Conservation (phyloP, 331 rosid species). For the Malus hybrid region DNA sequence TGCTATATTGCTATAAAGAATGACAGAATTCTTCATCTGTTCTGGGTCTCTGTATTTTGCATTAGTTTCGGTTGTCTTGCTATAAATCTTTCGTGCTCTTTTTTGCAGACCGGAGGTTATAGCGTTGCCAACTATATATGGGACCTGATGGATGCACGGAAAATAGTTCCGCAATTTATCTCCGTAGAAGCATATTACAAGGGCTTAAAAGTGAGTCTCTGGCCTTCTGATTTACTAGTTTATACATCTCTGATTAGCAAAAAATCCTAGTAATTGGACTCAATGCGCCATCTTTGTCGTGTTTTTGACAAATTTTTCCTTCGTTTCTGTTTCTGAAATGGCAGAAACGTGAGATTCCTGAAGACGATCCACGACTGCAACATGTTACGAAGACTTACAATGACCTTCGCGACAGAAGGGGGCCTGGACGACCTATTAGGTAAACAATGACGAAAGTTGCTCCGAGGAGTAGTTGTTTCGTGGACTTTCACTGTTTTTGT, state of each 20-base stretch:
- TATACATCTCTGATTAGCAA: not conserved
- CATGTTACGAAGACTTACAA: slow-evolving; percentile 36
- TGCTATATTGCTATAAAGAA: not conserved
- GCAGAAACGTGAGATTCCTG: slow-evolving; percentile 76
- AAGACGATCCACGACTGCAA: slow-evolving; percentile 67
- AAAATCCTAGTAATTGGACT: too few species aligned
- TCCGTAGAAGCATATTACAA: slow-evolving; percentile 74
- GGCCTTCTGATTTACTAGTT: not conserved
- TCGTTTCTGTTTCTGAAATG: slow-evolving; percentile 9
- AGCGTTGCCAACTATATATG: slow-evolving; percentile 79
- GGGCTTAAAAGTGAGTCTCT: slow-evolving; percentile 75
- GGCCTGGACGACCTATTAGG: not conserved
- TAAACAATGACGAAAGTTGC: not conserved
- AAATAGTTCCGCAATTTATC: slow-evolving; percentile 23
- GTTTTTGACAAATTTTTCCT: not conserved
- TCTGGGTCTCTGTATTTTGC: not conserved
- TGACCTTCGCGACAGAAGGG: slow-evolving; percentile 21
- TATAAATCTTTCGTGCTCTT: not conserved
- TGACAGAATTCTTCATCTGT: not conserved
- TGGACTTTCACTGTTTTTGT: not conserved
- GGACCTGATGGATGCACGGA: slow-evolving; percentile 82
- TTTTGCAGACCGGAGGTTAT: slow-evolving; percentile 76
- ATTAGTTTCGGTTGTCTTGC: not conserved
- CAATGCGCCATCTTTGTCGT: not conserved
- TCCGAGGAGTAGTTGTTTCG: not conserved